Percentiles rank a stretch among this genome's conserved stretches.
phyloP scores from a whole-genome alignment of 2,329 filamentous ascomycete genomes.

The Aspergillus alliaceus region DNA sequence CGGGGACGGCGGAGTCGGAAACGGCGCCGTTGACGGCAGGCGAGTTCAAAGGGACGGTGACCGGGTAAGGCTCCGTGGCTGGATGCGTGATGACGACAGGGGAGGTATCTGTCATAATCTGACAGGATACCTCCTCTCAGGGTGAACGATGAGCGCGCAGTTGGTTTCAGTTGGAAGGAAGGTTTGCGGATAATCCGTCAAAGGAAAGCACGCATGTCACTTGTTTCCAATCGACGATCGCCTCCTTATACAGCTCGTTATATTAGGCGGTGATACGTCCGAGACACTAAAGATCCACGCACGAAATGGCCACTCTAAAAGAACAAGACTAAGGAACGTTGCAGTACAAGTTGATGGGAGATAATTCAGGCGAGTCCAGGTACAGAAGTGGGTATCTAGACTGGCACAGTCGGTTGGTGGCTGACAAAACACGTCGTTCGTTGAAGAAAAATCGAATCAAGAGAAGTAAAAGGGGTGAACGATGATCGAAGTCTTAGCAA shows the following conservation, averaged over 20 bases:
- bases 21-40: constrained; percentile 43
- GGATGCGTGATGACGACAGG: constrained; percentile 51
- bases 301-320: not conserved
- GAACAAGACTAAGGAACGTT: not conserved
- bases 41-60: constrained; percentile 46
- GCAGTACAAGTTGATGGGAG: too few species aligned
- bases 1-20: constrained; percentile 42
- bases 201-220: constrained; percentile 25
- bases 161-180: constrained; percentile 18
- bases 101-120: constrained; percentile 57
- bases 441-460: not conserved
- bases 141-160: constrained; percentile 28
- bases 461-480: not conserved
- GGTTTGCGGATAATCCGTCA: constrained; percentile 17
- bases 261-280: not conserved
- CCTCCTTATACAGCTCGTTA: constrained; percentile 2
- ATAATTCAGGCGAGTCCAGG: not conserved
- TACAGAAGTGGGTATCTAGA: not conserved
- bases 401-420: not conserved
- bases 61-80: constrained; percentile 47
- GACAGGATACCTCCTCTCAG: constrained; percentile 50
- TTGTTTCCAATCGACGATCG: constrained; percentile 4
- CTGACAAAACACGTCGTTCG: not conserved
- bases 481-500: constrained; percentile 5
- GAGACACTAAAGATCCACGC: not conserved